These are phyloP conservation scores for Arabidopsis suecica DNA, from an alignment of 345 rosid species.

Conservation along the genomic window DNA sequence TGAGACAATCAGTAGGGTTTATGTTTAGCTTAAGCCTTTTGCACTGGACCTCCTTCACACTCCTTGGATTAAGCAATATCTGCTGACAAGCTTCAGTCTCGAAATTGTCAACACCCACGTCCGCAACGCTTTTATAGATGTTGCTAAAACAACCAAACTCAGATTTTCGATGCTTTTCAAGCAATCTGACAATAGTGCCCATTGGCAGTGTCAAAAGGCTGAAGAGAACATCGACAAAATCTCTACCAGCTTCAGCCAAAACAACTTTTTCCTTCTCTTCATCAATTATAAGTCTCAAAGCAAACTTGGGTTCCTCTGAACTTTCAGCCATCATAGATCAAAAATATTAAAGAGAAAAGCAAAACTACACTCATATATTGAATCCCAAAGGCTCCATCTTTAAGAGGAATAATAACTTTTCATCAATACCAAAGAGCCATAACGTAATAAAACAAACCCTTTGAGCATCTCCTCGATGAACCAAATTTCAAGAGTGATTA, in stretches of 20 bases:
- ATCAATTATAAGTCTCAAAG: slow-evolving; percentile 28
- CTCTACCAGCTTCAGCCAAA: slow-evolving; percentile 25
- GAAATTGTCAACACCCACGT: neutral
- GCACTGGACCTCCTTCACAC: neutral
- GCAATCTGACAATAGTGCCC: slow-evolving; percentile 27
- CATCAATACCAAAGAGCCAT: slow-evolving; percentile 12
- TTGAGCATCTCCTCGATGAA: no score
- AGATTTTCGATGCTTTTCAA: neutral
- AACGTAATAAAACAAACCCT: no score
- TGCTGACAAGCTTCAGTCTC: slow-evolving; percentile 15
- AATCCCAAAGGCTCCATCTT: neutral
- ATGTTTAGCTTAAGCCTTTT: slow-evolving; percentile 31
- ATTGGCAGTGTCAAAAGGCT: slow-evolving; percentile 30
- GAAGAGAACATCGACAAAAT: slow-evolving; percentile 31
- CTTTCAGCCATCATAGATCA: slow-evolving; percentile 4
- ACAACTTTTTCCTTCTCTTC: slow-evolving; percentile 17
- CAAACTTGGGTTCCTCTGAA: slow-evolving; percentile 5
- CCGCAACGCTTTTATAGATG: slow-evolving; percentile 25
- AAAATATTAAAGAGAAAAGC: neutral
- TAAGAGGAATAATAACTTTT: neutral
- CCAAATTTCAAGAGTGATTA: neutral
- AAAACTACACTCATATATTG: slow-evolving; percentile 7
- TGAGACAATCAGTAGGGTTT: slow-evolving; percentile 22
- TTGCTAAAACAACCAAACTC: slow-evolving; percentile 31
- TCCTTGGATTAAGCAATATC: slow-evolving; percentile 32